Conservation (phyloP, 257 asterid genomes). For the Solanum neorickii region DNA sequence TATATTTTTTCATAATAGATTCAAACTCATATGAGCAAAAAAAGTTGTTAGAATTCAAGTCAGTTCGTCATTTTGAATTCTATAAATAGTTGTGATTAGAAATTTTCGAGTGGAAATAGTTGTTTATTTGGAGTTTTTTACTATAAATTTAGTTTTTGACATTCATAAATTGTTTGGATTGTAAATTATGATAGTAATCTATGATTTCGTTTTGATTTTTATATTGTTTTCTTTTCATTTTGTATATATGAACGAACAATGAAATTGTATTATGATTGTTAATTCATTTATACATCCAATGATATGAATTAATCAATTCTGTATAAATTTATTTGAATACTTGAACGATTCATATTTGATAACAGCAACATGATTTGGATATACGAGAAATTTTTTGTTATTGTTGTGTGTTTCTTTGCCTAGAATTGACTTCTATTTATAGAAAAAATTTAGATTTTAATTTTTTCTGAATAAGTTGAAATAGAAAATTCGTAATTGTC, state of each 20-base stretch:
- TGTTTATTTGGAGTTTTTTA: not conserved
- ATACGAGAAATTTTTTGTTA: too few species aligned
- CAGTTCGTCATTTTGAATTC: too few species aligned
- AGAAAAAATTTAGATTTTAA: too few species aligned
- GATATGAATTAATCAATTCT: too few species aligned
- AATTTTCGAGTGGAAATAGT: too few species aligned
- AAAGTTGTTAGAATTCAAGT: too few species aligned
- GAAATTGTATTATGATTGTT: not conserved
- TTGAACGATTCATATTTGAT: not conserved
- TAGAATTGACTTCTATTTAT: not conserved
- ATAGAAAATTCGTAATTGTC: not conserved
- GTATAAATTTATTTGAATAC: not conserved
- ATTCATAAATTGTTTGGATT: not conserved
- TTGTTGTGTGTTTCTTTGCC: not conserved
- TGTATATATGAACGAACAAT: not conserved
- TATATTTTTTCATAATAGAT: too few species aligned
- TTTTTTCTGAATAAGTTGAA: not conserved
- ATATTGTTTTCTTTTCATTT: not conserved
- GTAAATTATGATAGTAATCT: too few species aligned
- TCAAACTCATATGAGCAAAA: too few species aligned
- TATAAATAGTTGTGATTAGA: too few species aligned
- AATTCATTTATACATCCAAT: not conserved
- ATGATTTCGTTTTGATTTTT: too few species aligned
- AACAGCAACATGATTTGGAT: not conserved
- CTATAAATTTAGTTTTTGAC: not conserved